Base-by-base conservation (phyloP, 1,139 yeast genomes). In the Magnusiomyces fungicola region DNA sequence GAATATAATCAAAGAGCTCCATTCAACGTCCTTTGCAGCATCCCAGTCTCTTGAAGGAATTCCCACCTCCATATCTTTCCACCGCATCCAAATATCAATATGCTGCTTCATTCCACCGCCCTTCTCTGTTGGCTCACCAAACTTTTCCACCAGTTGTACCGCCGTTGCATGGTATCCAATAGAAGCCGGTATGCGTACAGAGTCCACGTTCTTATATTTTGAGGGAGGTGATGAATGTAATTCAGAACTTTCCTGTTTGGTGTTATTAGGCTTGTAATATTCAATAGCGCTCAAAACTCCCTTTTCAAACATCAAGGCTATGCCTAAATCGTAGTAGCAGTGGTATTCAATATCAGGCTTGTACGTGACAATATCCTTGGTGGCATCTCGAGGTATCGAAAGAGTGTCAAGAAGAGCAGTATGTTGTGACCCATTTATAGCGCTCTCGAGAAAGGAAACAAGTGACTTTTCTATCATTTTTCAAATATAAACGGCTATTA, bases 11-110 rank as follows among this genome's bases (percentile, higher is more conserved):
- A 58, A 21, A 5, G 59, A 51, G 5, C 54, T 47, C 66, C 66
- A 62, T 2, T 50, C 43, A 2, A 46, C 44, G 27, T 56, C 56
- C 25, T 56, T 51, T 2, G 62, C 63, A 6, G 49, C 49, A n/a
- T 59, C 59, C 66, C 66, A 62, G 47, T 58, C 55, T 9, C 58
- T 49, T n/a, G 54, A 50, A 7, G 53, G 50, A 14, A 62, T 46
- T n/a, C 57, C 61, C 7, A 59, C 61, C 47, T 61, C 61, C 21
- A 61, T 45, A 2, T 49, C 50, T 3, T 46, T 36, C 63, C 64
- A 62, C n/a, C 65, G 51, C 36, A 62, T 48, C 66, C 66, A 62
- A 14, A 62, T 61, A 27, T 58, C 58, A 29, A 60, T 53, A 19
- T 57, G 48, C 16, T 47, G 45, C 12, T 42, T 23, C 22, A 49